Percentiles rank a stretch among this genome's conserved stretches.
Evolutionary conservation across 768 basidiomycete species (phyloP).

Genomic region (Mrakia gelida): DNA sequence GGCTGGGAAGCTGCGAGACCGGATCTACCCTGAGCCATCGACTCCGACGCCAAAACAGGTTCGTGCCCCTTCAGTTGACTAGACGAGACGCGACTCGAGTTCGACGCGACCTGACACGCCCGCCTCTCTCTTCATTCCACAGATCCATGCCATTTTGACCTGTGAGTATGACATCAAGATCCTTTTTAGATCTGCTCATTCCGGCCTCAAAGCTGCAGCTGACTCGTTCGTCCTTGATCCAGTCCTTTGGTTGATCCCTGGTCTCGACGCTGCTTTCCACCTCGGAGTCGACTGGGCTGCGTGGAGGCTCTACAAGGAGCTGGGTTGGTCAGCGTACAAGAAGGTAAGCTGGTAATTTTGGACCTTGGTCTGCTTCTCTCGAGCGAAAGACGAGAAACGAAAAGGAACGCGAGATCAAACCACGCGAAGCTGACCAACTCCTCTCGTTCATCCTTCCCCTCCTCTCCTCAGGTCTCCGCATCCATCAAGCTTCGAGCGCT

Average conservation of each 20-base stretch:
- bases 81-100: no score
- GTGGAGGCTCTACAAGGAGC: constrained; percentile 18
- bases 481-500: constrained; percentile 14
- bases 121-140: no score
- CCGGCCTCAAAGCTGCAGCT: no score
- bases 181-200: no score
- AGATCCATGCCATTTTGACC: not conserved
- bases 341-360: not conserved
- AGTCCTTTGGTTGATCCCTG: constrained; percentile 11
- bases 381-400: not conserved
- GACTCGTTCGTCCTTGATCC: not conserved
- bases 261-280: constrained; percentile 1
- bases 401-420: no score
- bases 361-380: not conserved
- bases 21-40: not conserved
- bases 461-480: not conserved
- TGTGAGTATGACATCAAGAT: not conserved
- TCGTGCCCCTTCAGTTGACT: no score
- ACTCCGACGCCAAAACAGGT: not conserved
- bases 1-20: constrained; percentile 5
- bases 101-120: no score
- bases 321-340: constrained; percentile 6
- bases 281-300: constrained; percentile 19
- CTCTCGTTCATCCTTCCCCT: not conserved
- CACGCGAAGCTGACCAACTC: no score